These are phyloP conservation scores for Mercurialis annua DNA, from an alignment of 345 rosid species.

Conservation along the genomic window DNA sequence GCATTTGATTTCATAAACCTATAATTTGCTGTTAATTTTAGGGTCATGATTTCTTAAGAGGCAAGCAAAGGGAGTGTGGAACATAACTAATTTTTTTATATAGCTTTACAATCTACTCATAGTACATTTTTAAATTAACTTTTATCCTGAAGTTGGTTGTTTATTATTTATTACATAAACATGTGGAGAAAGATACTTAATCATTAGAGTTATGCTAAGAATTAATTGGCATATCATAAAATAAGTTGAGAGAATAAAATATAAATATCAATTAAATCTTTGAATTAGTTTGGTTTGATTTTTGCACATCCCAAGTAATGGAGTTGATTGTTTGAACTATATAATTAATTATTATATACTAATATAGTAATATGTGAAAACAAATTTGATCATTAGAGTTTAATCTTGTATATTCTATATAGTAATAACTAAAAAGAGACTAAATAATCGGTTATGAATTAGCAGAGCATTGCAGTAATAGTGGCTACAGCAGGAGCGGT, in stretches of 20 bases:
- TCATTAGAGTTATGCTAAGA: background rate
- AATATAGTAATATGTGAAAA: no score
- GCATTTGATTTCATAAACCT: conserved; percentile 7
- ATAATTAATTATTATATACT: no score
- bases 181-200: background rate
- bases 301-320: no score
- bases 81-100: background rate
- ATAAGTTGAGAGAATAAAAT: no score
- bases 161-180: background rate
- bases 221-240: no score
- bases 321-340: no score
- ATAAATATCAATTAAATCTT: no score
- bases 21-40: conserved; percentile 23
- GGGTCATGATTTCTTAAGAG: conserved; percentile 29
- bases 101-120: background rate
- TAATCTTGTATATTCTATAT: no score
- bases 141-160: conserved; percentile 23
- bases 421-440: no score
- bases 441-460: background rate
- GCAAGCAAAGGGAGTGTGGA: conserved; percentile 27
- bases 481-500: conserved; percentile 70
- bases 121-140: conserved; percentile 1
- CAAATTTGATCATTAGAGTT: no score
- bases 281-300: no score
- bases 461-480: conserved; percentile 58